phyloP scores from a whole-genome alignment of 306 rosid species.

The Morella rubra region DNA sequence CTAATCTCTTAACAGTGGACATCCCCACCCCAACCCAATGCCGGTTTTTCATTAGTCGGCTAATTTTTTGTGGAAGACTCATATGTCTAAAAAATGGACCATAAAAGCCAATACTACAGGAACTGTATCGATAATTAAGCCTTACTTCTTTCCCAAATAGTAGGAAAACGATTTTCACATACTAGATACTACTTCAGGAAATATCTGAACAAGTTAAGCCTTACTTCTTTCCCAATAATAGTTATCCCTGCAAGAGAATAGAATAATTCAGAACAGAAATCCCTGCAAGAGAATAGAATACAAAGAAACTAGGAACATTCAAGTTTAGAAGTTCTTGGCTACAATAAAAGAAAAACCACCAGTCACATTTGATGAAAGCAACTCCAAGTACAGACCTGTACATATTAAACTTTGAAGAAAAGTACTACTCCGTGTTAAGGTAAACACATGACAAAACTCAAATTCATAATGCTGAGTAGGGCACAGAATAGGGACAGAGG shows the following conservation, averaged over 20 bases:
- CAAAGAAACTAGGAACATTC: background rate
- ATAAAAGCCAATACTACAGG: no score
- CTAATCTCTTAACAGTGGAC: no score
- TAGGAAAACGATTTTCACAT: background rate
- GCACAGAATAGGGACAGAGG: conserved; percentile 6
- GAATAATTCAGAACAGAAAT: no score
- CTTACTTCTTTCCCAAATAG: background rate
- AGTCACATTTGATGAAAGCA: background rate
- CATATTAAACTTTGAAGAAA: background rate
- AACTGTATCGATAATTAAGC: no score
- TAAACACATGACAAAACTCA: background rate
- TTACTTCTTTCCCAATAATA: no score
- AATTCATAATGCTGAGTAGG: conserved; percentile 5
- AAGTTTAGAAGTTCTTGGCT: background rate
- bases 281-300: background rate
- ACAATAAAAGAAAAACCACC: background rate
- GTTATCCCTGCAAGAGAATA: no score
- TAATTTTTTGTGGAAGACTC: no score
- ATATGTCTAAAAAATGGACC: no score
- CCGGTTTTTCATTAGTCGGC: no score
- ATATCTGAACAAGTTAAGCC: background rate
- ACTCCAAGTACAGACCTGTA: background rate
- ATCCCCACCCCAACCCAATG: no score
- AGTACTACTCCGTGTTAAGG: background rate
- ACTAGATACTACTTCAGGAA: background rate